These are phyloP conservation scores for Reutealis trisperma DNA, from an alignment of 345 rosid genomes.

Conservation along the genomic window DNA sequence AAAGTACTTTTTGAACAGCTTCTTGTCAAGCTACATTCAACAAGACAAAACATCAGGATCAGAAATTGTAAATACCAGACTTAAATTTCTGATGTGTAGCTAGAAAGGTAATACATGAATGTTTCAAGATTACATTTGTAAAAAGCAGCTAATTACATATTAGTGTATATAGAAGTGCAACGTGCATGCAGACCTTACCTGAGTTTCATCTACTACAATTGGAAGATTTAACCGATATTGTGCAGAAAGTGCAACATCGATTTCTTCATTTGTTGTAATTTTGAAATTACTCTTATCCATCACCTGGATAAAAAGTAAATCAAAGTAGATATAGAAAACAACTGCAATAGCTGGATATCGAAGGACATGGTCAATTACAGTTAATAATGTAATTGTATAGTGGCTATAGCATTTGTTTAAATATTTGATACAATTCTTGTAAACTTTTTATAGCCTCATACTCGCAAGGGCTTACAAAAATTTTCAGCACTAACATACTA, in stretches of 20 bases:
- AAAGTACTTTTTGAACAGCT: conserved; percentile 70
- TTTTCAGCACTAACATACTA: too few relatives aligned
- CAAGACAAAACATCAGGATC: not conserved
- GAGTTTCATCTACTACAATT: conserved; percentile 71
- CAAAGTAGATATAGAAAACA: not conserved
- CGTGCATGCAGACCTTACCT: conserved; percentile 49
- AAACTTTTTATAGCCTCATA: too few relatives aligned
- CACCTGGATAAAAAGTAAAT: conserved; percentile 39
- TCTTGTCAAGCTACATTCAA: conserved; percentile 75
- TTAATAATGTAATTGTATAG: too few relatives aligned
- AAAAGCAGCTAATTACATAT: too few relatives aligned
- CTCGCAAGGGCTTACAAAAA: too few relatives aligned
- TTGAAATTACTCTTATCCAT: conserved; percentile 96
- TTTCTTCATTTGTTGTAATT: conserved; percentile 73
- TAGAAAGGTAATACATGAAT: not conserved
- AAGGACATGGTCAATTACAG: too few relatives aligned
- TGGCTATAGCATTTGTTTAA: too few relatives aligned
- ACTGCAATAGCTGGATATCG: too few relatives aligned
- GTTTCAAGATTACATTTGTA: not conserved
- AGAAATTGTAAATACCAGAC: not conserved
- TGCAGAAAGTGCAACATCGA: conserved; percentile 78
- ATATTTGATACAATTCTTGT: too few relatives aligned
- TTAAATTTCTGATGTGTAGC: too few relatives aligned
- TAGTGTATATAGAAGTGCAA: not conserved
- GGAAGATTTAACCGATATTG: conserved; percentile 93